Base-by-base conservation (phyloP, 2,329 filamentous ascomycete genomes). In the Microascus cirrosus region DNA sequence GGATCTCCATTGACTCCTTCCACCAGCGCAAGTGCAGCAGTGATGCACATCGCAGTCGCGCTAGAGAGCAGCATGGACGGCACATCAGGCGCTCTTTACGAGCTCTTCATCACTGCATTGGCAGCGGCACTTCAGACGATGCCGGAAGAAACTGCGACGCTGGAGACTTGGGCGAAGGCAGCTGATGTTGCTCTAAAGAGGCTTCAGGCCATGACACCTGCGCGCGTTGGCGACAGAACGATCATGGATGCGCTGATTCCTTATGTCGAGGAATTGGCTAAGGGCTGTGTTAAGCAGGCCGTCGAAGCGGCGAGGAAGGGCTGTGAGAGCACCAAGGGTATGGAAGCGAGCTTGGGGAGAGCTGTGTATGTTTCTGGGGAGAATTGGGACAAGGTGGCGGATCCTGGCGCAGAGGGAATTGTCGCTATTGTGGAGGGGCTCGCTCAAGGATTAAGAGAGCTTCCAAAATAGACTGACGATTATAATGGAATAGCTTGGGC, bases 321-420 rank as follows among this genome's bases (percentile, higher is more conserved):
- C 7, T 79, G 84, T 4, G 79, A 84, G 65, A 76, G 74, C 7
- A 89, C 86, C 3, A 85, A 79, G 69, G 80, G 73, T 28, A 81
- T 89, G 48, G 48, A 51, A 18, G 48, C 48, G n/a, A 51, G 48
- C n/a, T 25, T 51, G n/a, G 48, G 48, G n/a, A 20, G 48, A 25
- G n/a, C 48, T 20, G 48, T 51, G 48, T 51, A 51, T 51, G n/a
- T 51, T 36, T 36, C 34, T 36, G 34, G 7, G 34, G 34, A 36
- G 34, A 36, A 36, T 36, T 36, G 34, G 34, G 34, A 36, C 7
- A 36, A 36, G 34, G 34, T 36, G 7, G 34, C 34, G 34, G 34
- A 36, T 36, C 34, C 34, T 36, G 34, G 34, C 34, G 34, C 34
- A 13, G 34, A 36, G 34, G 34, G 34, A 36, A 13, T 36, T 36